Evolutionary conservation across 495 filamentous ascomycete species (phyloP).

Genomic region (Tuber melanosporum): DNA sequence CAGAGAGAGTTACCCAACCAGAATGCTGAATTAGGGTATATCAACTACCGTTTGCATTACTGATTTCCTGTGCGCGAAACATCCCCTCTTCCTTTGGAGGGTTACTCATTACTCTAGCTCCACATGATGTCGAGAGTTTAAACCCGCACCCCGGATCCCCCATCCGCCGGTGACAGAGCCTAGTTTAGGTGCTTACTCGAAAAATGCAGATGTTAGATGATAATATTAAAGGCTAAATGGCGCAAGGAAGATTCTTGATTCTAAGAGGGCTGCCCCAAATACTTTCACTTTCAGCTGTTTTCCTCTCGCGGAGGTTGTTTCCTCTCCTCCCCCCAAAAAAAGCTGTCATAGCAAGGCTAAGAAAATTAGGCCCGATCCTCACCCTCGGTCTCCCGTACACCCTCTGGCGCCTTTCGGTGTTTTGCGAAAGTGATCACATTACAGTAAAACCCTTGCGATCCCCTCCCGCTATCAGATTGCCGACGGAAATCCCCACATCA

Average conservation of each 20-base stretch:
- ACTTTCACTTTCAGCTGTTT: neutral
- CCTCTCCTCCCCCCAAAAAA: neutral
- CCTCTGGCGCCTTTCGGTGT: neutral
- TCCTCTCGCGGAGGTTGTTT: neutral
- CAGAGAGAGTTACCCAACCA: neutral
- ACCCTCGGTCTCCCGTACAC: neutral
- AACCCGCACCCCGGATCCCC: neutral
- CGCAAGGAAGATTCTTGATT: neutral
- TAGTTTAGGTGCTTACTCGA: neutral
- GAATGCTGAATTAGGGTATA: neutral
- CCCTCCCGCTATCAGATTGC: too few relatives aligned
- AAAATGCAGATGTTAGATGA: neutral
- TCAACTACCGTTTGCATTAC: neutral
- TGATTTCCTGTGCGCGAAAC: neutral
- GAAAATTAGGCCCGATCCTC: neutral
- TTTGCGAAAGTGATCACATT: neutral
- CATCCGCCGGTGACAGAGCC: neutral
- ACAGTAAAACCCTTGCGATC: neutral
- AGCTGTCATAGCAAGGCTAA: neutral
- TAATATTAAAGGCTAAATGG: neutral
- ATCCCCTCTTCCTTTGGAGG: neutral
- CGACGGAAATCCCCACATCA: too few relatives aligned
- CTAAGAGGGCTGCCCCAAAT: neutral
- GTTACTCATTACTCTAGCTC: neutral
- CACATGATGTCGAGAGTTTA: neutral